Evolutionary conservation across 2,329 filamentous ascomycete species (phyloP).

Genomic region (Tolypocladium tropicale): DNA sequence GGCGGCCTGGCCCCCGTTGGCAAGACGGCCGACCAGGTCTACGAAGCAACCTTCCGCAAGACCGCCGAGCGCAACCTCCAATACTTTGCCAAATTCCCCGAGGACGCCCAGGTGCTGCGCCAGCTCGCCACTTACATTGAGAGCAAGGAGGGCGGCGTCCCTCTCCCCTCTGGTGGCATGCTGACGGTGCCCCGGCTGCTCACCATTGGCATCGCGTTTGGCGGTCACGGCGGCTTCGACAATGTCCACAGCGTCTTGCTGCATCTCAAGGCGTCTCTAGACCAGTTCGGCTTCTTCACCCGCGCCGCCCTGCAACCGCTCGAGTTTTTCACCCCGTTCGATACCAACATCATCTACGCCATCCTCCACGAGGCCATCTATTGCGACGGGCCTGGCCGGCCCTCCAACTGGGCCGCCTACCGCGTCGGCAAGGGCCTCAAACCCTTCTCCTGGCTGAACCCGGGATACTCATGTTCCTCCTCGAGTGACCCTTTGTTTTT

Average conservation of each 20-base stretch:
- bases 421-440: slow-evolving; percentile 43
- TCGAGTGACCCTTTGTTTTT: slow-evolving; percentile 54
- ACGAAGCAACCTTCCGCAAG: slow-evolving; percentile 59
- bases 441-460: slow-evolving; percentile 41
- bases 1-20: slow-evolving; percentile 76
- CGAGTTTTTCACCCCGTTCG: slow-evolving; percentile 59
- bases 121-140: slow-evolving; percentile 56
- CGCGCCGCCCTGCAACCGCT: slow-evolving; percentile 58
- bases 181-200: slow-evolving; percentile 68
- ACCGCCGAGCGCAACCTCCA: slow-evolving; percentile 61
- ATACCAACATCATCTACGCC: slow-evolving; percentile 72
- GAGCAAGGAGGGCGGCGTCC: slow-evolving; percentile 40
- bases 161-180: slow-evolving; percentile 60
- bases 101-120: slow-evolving; percentile 61
- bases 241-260: slow-evolving; percentile 64
- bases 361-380: slow-evolving; percentile 85
- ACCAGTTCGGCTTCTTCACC: slow-evolving; percentile 66
- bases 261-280: slow-evolving; percentile 60
- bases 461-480: slow-evolving; percentile 14
- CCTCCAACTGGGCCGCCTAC: slow-evolving; percentile 67
- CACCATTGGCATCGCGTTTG: slow-evolving; percentile 68
- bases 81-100: slow-evolving; percentile 80
- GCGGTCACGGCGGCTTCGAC: slow-evolving; percentile 69
- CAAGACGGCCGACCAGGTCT: slow-evolving; percentile 62
- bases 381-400: slow-evolving; percentile 53